Conservation (phyloP, 2,329 filamentous ascomycete genomes). For the Penicillium decumbens region DNA sequence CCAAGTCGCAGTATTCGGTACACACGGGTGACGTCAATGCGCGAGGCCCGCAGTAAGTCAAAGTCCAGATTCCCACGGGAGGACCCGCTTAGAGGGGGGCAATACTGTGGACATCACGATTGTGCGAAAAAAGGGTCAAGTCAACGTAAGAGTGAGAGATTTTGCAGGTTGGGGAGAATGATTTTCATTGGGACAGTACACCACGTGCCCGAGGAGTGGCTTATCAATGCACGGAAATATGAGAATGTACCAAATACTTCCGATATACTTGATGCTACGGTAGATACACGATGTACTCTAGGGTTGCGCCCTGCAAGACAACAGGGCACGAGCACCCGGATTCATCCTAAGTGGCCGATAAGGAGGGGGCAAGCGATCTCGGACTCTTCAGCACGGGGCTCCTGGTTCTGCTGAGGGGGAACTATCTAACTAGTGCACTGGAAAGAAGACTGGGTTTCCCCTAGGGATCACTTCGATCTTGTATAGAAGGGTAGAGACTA, state of each 20-base stretch:
- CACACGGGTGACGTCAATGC: not conserved
- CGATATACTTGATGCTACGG: not conserved
- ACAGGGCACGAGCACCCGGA: constrained; percentile 2
- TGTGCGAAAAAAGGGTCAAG: not conserved
- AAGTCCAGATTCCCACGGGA: not conserved
- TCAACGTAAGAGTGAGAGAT: not conserved
- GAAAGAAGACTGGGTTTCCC: not conserved
- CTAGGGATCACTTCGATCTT: not conserved
- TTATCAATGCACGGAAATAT: constrained; percentile 11
- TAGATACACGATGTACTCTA: not conserved
- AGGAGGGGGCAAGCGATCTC: constrained; percentile 9
- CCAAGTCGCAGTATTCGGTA: not conserved
- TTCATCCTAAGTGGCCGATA: constrained; percentile 7
- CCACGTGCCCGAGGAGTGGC: constrained; percentile 13
- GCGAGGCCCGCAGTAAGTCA: not conserved
- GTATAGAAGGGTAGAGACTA: not conserved
- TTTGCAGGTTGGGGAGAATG: not conserved
- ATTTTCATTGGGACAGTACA: not conserved
- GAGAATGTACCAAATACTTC: not conserved
- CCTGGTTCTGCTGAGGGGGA: not conserved
- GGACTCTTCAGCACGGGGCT: constrained; percentile 5
- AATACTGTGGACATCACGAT: not conserved
- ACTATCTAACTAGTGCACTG: not conserved
- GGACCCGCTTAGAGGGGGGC: not conserved
- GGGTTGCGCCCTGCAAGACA: constrained; percentile 5